These are phyloP conservation scores for Friedmanniomyces simplex DNA, from an alignment of 495 filamentous ascomycete genomes.

Conservation along the genomic window DNA sequence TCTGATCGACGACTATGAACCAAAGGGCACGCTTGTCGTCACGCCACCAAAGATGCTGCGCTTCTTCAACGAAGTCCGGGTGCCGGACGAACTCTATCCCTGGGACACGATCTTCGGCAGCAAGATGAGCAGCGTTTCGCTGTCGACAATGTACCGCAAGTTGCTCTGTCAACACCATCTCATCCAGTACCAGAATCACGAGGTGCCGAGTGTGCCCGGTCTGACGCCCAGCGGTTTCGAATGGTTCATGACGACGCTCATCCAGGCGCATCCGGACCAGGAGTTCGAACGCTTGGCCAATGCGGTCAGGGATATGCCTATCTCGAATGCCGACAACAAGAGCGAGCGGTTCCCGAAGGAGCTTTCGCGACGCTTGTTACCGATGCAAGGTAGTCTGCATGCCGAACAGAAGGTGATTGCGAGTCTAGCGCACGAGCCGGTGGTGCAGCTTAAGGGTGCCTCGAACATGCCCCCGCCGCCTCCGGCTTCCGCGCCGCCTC, in stretches of 20 bases:
- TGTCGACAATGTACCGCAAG: constrained; percentile 65
- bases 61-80: constrained; percentile 59
- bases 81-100: constrained; percentile 54
- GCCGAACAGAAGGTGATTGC: constrained; percentile 28
- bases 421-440: constrained; percentile 22
- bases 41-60: constrained; percentile 67
- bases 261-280: constrained; percentile 65
- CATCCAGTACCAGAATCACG: constrained; percentile 42
- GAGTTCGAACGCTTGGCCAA: constrained; percentile 67
- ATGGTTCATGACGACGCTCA: constrained; percentile 61
- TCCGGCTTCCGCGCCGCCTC: constrained; percentile 3
- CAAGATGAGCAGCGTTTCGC: constrained; percentile 31
- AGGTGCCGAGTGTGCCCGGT: constrained; percentile 59
- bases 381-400: constrained; percentile 30
- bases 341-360: constrained; percentile 72
- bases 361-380: constrained; percentile 63
- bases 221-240: constrained; percentile 75
- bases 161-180: constrained; percentile 73
- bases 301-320: constrained; percentile 62
- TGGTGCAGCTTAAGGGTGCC: constrained; percentile 4
- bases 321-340: constrained; percentile 60
- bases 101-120: constrained; percentile 49
- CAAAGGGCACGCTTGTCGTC: constrained; percentile 66
- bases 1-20: constrained; percentile 72
- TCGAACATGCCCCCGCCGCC: constrained; percentile 19